phyloP scores from a whole-genome alignment of 805 yeast genomes.

The Kuraishia ogatae region DNA sequence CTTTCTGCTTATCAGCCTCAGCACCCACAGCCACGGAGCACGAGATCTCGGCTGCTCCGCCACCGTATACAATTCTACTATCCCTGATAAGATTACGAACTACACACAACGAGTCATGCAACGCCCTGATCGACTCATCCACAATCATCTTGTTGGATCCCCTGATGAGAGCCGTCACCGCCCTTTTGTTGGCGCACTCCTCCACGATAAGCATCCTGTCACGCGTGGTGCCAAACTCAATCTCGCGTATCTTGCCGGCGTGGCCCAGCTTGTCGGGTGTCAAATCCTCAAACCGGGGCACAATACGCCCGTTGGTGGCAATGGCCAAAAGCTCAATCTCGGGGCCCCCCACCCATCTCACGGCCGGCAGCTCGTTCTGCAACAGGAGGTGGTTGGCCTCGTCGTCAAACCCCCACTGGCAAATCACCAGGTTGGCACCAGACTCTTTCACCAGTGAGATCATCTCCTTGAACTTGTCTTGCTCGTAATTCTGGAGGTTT shows the following conservation, averaged over 20 bases:
- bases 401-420: conserved; percentile 99
- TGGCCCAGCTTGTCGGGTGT: conserved; percentile 73
- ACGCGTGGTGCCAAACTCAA: conserved; percentile 93
- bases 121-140: conserved; percentile 93
- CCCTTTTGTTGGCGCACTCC: conserved; percentile 76
- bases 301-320: conserved; percentile 95
- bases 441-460: conserved; percentile 74
- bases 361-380: conserved; percentile 87
- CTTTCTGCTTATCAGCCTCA: conserved; percentile 88
- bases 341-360: conserved; percentile 98
- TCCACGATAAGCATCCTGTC: conserved; percentile 95
- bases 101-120: conserved; percentile 95
- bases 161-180: conserved; percentile 87
- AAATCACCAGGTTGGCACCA: conserved; percentile 93
- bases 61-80: conserved; percentile 95
- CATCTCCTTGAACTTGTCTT: conserved; percentile 85
- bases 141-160: conserved; percentile 98
- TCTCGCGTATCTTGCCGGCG: conserved; percentile 79
- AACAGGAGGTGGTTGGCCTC: conserved; percentile 92
- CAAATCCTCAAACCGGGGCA: conserved; percentile 93
- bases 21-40: conserved; percentile 87
- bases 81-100: conserved; percentile 92
- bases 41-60: conserved; percentile 96
- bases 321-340: conserved; percentile 94
- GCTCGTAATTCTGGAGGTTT: conserved; percentile 86